These are phyloP conservation scores for Paraphoma chrysanthemicola DNA, from an alignment of 2,329 filamentous ascomycete species.

Conservation along the genomic window DNA sequence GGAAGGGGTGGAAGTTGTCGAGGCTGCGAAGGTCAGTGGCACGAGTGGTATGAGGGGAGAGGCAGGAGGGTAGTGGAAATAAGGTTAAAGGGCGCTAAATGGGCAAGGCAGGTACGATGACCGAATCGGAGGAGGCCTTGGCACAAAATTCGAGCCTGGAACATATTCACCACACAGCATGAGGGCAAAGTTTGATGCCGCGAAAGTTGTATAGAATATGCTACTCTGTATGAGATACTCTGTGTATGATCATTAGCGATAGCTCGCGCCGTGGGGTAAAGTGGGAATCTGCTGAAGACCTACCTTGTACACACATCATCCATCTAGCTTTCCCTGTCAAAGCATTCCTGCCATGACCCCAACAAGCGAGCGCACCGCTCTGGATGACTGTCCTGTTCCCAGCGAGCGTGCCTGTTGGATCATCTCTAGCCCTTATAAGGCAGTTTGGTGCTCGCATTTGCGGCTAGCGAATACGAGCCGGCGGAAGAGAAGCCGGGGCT, in stretches of 20 bases:
- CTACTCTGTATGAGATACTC: neutral
- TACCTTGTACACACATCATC: neutral
- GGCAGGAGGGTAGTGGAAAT: constrained; percentile 20
- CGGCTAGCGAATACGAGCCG: neutral
- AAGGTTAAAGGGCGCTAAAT: constrained; percentile 20
- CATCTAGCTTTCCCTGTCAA: too few species aligned
- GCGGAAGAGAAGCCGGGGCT: neutral
- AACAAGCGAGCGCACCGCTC: too few species aligned
- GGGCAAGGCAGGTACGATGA: constrained; percentile 5
- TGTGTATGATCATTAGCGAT: constrained; percentile 9
- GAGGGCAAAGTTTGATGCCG: neutral
- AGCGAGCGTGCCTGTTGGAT: too few species aligned
- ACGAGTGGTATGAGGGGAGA: neutral
- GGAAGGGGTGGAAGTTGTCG: neutral
- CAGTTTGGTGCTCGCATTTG: neutral
- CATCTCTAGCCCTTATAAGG: neutral
- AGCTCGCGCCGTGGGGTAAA: neutral
- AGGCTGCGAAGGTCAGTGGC: constrained; percentile 1
- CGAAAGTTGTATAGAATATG: neutral
- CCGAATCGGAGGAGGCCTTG: constrained; percentile 12
- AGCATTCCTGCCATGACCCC: too few species aligned
- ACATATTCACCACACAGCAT: neutral
- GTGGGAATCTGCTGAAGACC: neutral
- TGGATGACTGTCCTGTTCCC: too few species aligned
- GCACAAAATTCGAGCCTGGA: constrained; percentile 5